These are phyloP conservation scores for Metschnikowia orientalis DNA, from an alignment of 805 yeast genomes.

Conservation along the genomic window DNA sequence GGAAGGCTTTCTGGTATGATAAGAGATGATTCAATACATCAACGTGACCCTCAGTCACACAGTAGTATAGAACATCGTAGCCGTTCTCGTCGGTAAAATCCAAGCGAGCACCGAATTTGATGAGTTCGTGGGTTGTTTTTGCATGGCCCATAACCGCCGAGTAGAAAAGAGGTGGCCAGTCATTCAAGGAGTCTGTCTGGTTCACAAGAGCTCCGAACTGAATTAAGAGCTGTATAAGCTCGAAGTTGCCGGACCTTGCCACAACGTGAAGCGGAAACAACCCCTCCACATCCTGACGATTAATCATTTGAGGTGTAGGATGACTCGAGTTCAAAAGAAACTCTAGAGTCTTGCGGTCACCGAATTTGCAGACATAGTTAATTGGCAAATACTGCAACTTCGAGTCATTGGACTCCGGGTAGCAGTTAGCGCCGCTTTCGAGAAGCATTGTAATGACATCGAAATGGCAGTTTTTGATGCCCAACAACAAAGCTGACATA, in stretches of 20 bases:
- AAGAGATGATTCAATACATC: constrained; percentile 70
- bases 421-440: constrained; percentile 32
- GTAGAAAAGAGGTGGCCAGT: constrained; percentile 92
- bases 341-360: constrained; percentile 67
- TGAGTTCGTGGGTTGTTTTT: constrained; percentile 62
- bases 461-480: constrained; percentile 66
- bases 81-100: constrained; percentile 73
- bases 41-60: constrained; percentile 92
- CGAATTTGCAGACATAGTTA: constrained; percentile 84
- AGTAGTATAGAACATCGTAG: constrained; percentile 76
- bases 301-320: constrained; percentile 25
- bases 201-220: constrained; percentile 72
- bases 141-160: constrained; percentile 83
- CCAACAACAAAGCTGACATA: constrained; percentile 75
- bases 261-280: constrained; percentile 82
- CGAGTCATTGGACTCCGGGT: constrained; percentile 43
- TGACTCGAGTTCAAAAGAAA: constrained; percentile 46
- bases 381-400: constrained; percentile 69
- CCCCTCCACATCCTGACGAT: constrained; percentile 80
- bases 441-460: constrained; percentile 33
- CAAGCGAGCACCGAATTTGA: constrained; percentile 69
- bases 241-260: constrained; percentile 75
- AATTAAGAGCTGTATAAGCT: constrained; percentile 63
- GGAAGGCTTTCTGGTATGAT: constrained; percentile 27
- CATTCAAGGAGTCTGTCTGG: constrained; percentile 75